A percentile compares a stretch with the other conserved stretches of the same genome.
Conservation (phyloP, 2,329 filamentous ascomycete species). For the Botrytis aclada region DNA sequence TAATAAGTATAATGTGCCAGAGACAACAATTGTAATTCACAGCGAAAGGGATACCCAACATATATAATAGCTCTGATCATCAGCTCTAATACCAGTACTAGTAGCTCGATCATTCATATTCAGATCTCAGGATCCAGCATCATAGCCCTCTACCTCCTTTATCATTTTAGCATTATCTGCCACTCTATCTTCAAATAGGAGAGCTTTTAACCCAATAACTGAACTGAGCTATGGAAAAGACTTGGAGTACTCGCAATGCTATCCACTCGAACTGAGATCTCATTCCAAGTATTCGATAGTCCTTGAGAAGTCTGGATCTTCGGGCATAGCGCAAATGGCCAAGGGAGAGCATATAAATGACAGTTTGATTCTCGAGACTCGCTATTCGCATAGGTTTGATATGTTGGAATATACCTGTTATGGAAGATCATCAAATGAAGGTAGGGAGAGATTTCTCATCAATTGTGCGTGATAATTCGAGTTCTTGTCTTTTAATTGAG, state of each 20-base stretch:
- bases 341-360: background rate
- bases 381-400: background rate
- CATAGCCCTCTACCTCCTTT: background rate
- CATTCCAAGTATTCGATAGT: background rate
- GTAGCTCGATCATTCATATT: background rate
- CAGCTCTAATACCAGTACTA: background rate
- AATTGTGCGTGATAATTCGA: background rate
- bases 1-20: background rate
- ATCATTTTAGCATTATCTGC: background rate
- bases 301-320: background rate
- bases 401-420: rapidly evolving
- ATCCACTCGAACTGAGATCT: background rate
- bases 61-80: background rate
- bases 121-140: background rate
- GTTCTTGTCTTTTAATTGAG: background rate
- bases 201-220: background rate
- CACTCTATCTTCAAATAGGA: background rate
- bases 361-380: background rate
- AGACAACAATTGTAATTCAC: background rate
- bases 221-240: background rate
- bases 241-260: background rate
- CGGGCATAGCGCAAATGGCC: background rate
- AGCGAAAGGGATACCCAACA: background rate
- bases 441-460: background rate
- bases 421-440: background rate